Conservation (phyloP, 1,139 yeast genomes). For the Candida labiduridarum region DNA sequence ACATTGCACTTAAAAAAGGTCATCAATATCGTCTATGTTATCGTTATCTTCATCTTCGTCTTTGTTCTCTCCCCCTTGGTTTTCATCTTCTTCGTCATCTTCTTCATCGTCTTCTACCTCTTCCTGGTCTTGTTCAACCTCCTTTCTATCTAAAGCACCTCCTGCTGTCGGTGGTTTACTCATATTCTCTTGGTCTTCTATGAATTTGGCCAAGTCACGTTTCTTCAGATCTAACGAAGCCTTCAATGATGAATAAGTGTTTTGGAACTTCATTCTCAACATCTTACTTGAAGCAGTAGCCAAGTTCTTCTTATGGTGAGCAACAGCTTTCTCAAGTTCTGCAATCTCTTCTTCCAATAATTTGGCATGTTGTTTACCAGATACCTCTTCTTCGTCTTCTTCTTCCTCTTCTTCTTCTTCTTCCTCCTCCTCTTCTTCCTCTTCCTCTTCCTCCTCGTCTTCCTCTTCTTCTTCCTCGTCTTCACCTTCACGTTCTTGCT, state of each 20-base stretch:
- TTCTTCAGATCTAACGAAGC: constrained; percentile 83
- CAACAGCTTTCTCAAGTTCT: constrained; percentile 80
- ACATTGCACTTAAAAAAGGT: constrained; percentile 24
- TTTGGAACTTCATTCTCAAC: constrained; percentile 84
- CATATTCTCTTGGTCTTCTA: constrained; percentile 28
- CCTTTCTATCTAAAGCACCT: not conserved
- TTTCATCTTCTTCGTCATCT: constrained; percentile 31
- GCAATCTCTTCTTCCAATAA: constrained; percentile 81
- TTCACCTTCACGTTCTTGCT: constrained; percentile 14
- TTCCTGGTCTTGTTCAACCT: constrained; percentile 17
- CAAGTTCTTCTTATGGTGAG: constrained; percentile 72
- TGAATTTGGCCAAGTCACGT: constrained; percentile 56
- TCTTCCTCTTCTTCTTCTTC: constrained; percentile 30
- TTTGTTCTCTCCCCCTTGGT: constrained; percentile 24
- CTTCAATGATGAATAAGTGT: constrained; percentile 75
- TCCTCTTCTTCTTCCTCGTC: constrained; percentile 25
- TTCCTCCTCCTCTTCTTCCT: constrained; percentile 32
- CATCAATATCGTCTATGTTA: constrained; percentile 45
- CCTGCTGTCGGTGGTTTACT: constrained; percentile 1
- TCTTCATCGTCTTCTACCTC: constrained; percentile 14
- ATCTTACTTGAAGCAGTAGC: constrained; percentile 83
- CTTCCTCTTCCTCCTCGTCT: constrained; percentile 31
- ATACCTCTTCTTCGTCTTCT: constrained; percentile 32
- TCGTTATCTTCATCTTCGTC: constrained; percentile 39
- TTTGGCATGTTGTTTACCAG: constrained; percentile 67